Evolutionary conservation across 352 stramenopile species (phyloP).

Genomic region (Globisporangium spinosum): DNA sequence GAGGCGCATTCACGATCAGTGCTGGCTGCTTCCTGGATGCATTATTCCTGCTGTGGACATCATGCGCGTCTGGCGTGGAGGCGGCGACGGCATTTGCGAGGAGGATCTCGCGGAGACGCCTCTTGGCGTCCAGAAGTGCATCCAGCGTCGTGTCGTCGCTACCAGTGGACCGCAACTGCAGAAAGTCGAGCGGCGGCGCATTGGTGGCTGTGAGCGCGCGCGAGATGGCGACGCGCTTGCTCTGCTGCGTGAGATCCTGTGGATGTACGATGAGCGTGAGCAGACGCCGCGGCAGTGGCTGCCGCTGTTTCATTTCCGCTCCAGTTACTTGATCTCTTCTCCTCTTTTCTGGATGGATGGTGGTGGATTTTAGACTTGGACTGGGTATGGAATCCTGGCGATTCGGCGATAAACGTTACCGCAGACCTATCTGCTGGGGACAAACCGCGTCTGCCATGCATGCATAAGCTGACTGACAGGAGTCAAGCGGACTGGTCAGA

Average conservation of each 20-base stretch:
- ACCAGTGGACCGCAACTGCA: slow-evolving; percentile 25
- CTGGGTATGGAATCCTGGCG: slow-evolving; percentile 4
- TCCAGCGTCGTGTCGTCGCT: slow-evolving; percentile 1
- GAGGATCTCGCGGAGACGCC: background rate
- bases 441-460: background rate
- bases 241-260: slow-evolving; percentile 13
- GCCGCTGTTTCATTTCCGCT: slow-evolving; percentile 13
- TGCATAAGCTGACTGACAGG: background rate
- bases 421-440: background rate
- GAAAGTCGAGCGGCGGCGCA: slow-evolving; percentile 20
- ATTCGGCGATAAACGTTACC: background rate
- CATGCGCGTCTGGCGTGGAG: background rate
- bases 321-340: background rate
- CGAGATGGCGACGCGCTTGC: background rate
- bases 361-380: slow-evolving; percentile 13
- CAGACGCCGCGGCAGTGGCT: background rate
- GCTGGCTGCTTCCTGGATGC: background rate
- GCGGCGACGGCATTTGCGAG: background rate
- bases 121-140: background rate
- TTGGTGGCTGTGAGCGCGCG: slow-evolving; percentile 1
- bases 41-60: background rate
- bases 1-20: slow-evolving; percentile 20
- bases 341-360: background rate
- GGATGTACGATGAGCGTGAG: slow-evolving; percentile 31
- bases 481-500: background rate